Evolutionary conservation across 352 stramenopile genomes (phyloP).

Genomic region (Phytophthora quininea): DNA sequence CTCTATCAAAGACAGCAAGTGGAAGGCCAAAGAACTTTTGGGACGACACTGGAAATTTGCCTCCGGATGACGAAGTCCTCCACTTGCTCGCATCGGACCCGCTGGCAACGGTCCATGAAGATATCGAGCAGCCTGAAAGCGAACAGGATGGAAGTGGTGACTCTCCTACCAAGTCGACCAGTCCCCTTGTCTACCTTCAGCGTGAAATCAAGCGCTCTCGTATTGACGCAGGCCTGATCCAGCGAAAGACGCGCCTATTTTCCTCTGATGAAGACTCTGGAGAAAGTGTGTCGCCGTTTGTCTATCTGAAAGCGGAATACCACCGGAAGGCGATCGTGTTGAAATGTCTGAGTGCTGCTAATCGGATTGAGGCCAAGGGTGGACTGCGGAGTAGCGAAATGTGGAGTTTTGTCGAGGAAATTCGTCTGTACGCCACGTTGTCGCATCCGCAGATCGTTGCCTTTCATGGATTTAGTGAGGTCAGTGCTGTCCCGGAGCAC

Average conservation of each 20-base stretch:
- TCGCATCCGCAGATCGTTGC: conserved; percentile 37
- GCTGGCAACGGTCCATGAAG: conserved; percentile 14
- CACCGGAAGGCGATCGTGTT: conserved; percentile 23
- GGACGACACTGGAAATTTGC: conserved; percentile 18
- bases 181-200: conserved; percentile 21
- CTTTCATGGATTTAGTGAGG: conserved; percentile 36
- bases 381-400: conserved; percentile 9
- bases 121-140: conserved; percentile 15
- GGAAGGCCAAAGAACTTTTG: conserved; percentile 26
- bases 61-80: conserved; percentile 25
- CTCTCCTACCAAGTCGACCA: neutral
- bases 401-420: conserved; percentile 32
- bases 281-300: conserved; percentile 26
- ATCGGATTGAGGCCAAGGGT: neutral
- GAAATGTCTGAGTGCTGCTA: conserved; percentile 19
- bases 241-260: neutral
- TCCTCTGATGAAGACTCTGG: neutral
- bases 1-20: conserved; percentile 15
- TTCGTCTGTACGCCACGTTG: conserved; percentile 31
- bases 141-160: conserved; percentile 11
- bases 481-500: conserved; percentile 3
- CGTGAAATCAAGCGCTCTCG: conserved; percentile 21
- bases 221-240: conserved; percentile 21
- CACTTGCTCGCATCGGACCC: conserved; percentile 27
- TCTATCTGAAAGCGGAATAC: conserved; percentile 36